A percentile compares a stretch with the other conserved stretches of the same genome.
phyloP scores from a whole-genome alignment of 2,329 filamentous ascomycete genomes.

The Phaeosphaeria sp. region DNA sequence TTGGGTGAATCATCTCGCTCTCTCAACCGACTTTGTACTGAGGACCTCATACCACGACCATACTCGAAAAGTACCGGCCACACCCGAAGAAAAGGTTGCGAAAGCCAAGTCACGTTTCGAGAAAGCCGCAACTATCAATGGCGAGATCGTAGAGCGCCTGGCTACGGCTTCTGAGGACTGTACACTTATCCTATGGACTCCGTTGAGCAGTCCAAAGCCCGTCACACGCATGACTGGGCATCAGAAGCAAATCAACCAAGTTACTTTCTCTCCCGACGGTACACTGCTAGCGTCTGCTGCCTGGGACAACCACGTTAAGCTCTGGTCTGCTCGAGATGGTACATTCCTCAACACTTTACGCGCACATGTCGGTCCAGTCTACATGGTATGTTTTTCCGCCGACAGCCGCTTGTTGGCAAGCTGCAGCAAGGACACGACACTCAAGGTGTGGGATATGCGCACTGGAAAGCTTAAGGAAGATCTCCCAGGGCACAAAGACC shows the following conservation, averaged over 20 bases:
- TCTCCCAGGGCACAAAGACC: constrained; percentile 87
- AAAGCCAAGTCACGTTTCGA: constrained; percentile 85
- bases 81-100: constrained; percentile 71
- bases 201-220: constrained; percentile 76
- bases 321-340: constrained; percentile 81
- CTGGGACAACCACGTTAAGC: constrained; percentile 94
- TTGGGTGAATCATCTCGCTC: constrained; percentile 92
- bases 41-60: constrained; percentile 89
- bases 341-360: constrained; percentile 85
- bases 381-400: constrained; percentile 89
- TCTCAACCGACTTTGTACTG: constrained; percentile 90
- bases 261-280: constrained; percentile 91
- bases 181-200: constrained; percentile 96
- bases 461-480: constrained; percentile 83
- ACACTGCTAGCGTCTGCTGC: constrained; percentile 83
- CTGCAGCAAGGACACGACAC: constrained; percentile 86
- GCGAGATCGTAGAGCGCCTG: constrained; percentile 79
- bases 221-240: constrained; percentile 90
- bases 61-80: constrained; percentile 69
- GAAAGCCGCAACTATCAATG: constrained; percentile 78
- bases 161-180: constrained; percentile 95
- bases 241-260: constrained; percentile 95
- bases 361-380: constrained; percentile 90
- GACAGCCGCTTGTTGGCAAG: constrained; percentile 90
- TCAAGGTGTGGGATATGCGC: constrained; percentile 93